These are phyloP conservation scores for Phytopythium sindhum DNA, from an alignment of 352 stramenopile species.

Conservation along the genomic window DNA sequence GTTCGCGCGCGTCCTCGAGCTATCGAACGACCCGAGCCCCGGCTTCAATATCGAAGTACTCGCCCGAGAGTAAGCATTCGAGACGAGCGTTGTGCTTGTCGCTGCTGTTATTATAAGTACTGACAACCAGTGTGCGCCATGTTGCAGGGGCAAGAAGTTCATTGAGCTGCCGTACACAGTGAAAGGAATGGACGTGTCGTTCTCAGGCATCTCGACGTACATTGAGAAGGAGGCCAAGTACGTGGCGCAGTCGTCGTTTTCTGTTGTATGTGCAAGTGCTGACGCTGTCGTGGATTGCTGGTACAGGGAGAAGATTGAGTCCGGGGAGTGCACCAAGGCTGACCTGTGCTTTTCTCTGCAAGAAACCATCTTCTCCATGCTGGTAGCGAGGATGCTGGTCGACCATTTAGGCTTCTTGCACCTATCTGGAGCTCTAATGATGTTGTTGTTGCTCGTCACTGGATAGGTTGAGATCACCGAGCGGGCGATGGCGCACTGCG, in stretches of 20 bases:
- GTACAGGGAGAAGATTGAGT: constrained; percentile 67
- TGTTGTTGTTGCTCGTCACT: neutral
- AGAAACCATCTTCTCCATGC: constrained; percentile 99
- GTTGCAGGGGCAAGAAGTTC: constrained; percentile 81
- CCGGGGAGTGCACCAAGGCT: constrained; percentile 89
- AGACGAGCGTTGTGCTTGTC: neutral
- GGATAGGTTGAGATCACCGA: constrained; percentile 98
- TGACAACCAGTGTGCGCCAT: constrained; percentile 1
- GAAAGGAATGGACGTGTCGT: constrained; percentile 99
- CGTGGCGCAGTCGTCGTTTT: constrained; percentile 2
- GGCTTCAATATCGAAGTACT: constrained; percentile 99
- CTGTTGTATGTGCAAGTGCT: neutral
- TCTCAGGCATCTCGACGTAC: constrained; percentile 96
- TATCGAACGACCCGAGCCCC: constrained; percentile 98
- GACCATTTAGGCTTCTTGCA: too few relatives aligned
- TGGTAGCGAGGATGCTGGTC: constrained; percentile 48
- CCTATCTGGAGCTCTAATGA: neutral
- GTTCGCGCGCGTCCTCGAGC: constrained; percentile 93
- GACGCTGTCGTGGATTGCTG: neutral
- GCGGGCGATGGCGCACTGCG: constrained; percentile 98
- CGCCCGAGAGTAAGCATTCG: constrained; percentile 82
- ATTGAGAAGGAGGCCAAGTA: constrained; percentile 94
- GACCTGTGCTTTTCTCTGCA: constrained; percentile 99
- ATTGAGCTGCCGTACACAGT: constrained; percentile 98
- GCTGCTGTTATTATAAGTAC: constrained; percentile 8